Evolutionary conservation across 1,139 yeast species (phyloP).

Genomic region (Pichia sp.): DNA sequence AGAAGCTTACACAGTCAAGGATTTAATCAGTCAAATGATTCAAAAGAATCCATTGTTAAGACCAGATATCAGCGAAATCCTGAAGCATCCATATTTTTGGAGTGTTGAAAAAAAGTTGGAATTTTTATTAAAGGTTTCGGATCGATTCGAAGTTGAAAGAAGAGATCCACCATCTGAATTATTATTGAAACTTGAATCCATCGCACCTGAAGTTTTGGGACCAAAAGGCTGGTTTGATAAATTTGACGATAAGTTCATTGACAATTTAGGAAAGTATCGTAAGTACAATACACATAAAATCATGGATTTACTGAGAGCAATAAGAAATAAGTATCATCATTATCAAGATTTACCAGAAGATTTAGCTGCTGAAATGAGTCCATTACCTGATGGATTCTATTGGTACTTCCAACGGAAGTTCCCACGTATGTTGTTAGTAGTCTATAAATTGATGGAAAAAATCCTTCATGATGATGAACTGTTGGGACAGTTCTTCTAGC

Average conservation of each 20-base stretch:
- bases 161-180: slow-evolving; percentile 83
- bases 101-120: slow-evolving; percentile 68
- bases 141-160: slow-evolving; percentile 82
- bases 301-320: slow-evolving; percentile 83
- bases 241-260: slow-evolving; percentile 70
- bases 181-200: slow-evolving; percentile 56
- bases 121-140: slow-evolving; percentile 83
- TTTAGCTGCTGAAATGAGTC: slow-evolving; percentile 62
- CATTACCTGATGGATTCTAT: slow-evolving; percentile 83
- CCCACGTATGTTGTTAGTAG: slow-evolving; percentile 75
- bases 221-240: slow-evolving; percentile 75
- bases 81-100: slow-evolving; percentile 94
- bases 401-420: slow-evolving; percentile 69
- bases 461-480: slow-evolving; percentile 18
- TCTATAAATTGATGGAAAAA: slow-evolving; percentile 44
- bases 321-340: slow-evolving; percentile 92
- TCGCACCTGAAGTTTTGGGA: slow-evolving; percentile 53
- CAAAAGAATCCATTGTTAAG: slow-evolving; percentile 63
- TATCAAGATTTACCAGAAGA: slow-evolving; percentile 80
- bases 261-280: slow-evolving; percentile 85
- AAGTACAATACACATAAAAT: slow-evolving; percentile 78
- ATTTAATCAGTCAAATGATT: slow-evolving; percentile 74
- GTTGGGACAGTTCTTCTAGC: slow-evolving; percentile 17
- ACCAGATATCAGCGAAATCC: slow-evolving; percentile 65
- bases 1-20: slow-evolving; percentile 63